These are phyloP conservation scores for Lycium barbarum DNA, from an alignment of 257 asterid species.

Conservation along the genomic window DNA sequence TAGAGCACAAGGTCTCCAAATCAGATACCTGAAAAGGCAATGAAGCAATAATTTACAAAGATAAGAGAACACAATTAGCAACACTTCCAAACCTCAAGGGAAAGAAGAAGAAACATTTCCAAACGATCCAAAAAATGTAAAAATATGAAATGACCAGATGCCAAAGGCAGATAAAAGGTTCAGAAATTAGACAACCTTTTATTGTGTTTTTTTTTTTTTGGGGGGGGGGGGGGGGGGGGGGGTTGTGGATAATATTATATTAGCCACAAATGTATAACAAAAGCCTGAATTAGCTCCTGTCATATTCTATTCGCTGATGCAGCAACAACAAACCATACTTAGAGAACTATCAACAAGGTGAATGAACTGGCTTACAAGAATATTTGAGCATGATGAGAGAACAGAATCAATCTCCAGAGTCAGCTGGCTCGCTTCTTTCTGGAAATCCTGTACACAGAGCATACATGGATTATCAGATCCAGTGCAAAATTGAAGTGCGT, in stretches of 20 bases:
- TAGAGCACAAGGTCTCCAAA: slow-evolving; percentile 63
- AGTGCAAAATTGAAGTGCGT: slow-evolving; percentile 35
- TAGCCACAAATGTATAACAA: slow-evolving; percentile 1
- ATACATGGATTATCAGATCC: slow-evolving; percentile 19
- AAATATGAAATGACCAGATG: background rate
- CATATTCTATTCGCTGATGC: background rate
- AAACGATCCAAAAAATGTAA: background rate
- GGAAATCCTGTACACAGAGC: slow-evolving; percentile 57
- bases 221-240: background rate
- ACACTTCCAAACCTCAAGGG: slow-evolving; percentile 26
- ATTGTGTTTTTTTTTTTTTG: background rate
- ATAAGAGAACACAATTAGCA: slow-evolving; percentile 4
- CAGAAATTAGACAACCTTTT: background rate
- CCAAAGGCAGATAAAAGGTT: background rate
- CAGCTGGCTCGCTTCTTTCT: slow-evolving; percentile 63
- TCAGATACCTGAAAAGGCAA: slow-evolving; percentile 64
- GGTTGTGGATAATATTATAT: background rate
- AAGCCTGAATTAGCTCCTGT: slow-evolving; percentile 1
- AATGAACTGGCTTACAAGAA: slow-evolving; percentile 60
- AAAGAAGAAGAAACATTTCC: slow-evolving; percentile 18
- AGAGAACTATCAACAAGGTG: slow-evolving; percentile 28
- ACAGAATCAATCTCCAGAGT: slow-evolving; percentile 71
- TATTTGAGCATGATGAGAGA: slow-evolving; percentile 48
- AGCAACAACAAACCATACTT: background rate
- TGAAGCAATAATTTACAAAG: background rate